Conservation (phyloP, 2,329 filamentous ascomycete genomes). For the Trichophyton schoenleinii region DNA sequence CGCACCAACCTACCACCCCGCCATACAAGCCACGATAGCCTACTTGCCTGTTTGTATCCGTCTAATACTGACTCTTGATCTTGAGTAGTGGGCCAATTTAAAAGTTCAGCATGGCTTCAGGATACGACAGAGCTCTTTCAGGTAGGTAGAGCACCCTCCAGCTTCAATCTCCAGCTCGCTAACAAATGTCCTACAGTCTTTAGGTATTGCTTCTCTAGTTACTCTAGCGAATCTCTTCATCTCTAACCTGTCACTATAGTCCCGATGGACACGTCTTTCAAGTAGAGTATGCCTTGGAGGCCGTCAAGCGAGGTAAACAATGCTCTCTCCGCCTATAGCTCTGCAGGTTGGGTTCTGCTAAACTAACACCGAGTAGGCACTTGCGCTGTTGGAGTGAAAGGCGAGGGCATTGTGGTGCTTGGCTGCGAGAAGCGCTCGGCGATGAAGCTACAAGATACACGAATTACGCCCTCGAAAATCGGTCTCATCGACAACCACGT, state of each 20-base stretch:
- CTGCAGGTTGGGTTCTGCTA: background rate
- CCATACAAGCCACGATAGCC: background rate
- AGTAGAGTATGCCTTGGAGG: conserved; percentile 97
- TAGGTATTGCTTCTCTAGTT: conserved; percentile 41
- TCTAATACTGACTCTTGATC: background rate
- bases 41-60: background rate
- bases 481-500: conserved; percentile 91
- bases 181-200: conserved; percentile 51
- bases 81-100: conserved; percentile 12
- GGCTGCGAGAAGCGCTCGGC: conserved; percentile 98
- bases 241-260: conserved; percentile 46
- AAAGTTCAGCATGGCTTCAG: conserved; percentile 58
- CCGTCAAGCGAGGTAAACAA: conserved; percentile 79
- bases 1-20: background rate
- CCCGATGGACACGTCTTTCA: conserved; percentile 99
- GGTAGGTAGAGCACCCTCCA: conserved; percentile 47
- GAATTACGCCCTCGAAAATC: conserved; percentile 98
- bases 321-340: conserved; percentile 4
- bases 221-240: conserved; percentile 16
- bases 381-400: conserved; percentile 96
- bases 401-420: conserved; percentile 82
- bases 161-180: conserved; percentile 31
- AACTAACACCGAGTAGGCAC: conserved; percentile 50
- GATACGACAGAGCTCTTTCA: conserved; percentile 98
- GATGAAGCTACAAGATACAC: conserved; percentile 98